Evolutionary conservation across 192 early-diverging fungal species (phyloP).

Genomic region (Backusella luteola): DNA sequence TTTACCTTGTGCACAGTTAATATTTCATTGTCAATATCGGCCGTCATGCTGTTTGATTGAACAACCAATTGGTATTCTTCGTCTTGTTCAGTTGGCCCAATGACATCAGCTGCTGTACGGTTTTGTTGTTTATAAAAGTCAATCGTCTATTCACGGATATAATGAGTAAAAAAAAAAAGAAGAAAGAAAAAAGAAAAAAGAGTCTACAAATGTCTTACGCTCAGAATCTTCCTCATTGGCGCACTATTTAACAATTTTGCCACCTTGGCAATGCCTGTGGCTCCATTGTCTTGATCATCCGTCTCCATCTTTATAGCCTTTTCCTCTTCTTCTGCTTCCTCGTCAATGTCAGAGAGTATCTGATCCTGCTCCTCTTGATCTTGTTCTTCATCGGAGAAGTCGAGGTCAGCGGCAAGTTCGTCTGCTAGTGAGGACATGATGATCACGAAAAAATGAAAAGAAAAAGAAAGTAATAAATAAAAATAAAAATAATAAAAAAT

Average conservation of each 20-base stretch:
- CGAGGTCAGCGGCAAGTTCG: constrained; percentile 86
- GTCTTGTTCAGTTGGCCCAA: constrained; percentile 75
- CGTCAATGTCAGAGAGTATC: constrained; percentile 34
- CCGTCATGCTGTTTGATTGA: constrained; percentile 79
- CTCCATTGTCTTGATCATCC: constrained; percentile 31
- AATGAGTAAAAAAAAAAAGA: neutral
- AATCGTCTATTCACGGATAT: constrained; percentile 16
- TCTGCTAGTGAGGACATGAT: constrained; percentile 72
- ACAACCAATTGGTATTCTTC: constrained; percentile 88
- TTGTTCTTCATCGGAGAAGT: constrained; percentile 55
- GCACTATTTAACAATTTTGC: constrained; percentile 61
- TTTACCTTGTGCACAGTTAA: constrained; percentile 82
- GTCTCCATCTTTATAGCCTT: constrained; percentile 46
- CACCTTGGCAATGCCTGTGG: constrained; percentile 60
- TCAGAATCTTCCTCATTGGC: constrained; percentile 59
- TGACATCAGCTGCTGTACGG: constrained; percentile 48
- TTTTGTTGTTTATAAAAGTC: constrained; percentile 23
- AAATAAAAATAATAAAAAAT: neutral
- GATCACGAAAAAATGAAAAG: neutral
- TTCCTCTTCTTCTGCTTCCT: constrained; percentile 50
- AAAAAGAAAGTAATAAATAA: neutral
- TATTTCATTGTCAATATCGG: constrained; percentile 88
- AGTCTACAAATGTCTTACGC: constrained; percentile 38
- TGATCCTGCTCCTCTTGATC: constrained; percentile 14
- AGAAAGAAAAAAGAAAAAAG: neutral